A percentile compares a stretch with the other conserved stretches of the same genome.
Conservation (phyloP, 495 filamentous ascomycete genomes). For the Niebla homalea region DNA sequence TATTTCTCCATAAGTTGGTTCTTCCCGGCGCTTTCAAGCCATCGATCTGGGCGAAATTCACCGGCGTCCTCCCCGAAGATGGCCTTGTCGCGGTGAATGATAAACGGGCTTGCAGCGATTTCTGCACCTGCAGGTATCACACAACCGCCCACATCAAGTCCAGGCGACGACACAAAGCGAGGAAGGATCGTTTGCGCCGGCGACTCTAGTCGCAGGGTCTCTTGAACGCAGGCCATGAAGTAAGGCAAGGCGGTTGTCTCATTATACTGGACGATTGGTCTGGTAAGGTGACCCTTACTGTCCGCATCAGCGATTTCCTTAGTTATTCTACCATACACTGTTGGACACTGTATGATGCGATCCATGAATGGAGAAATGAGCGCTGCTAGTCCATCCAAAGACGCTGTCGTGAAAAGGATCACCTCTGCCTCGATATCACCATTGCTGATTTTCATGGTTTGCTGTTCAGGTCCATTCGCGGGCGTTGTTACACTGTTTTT, state of each 20-base stretch:
- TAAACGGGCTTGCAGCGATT: conserved; percentile 5
- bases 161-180: neutral
- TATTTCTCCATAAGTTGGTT: neutral
- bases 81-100: conserved; percentile 1
- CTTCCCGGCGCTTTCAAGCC: conserved; percentile 27
- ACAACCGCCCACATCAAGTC: neutral
- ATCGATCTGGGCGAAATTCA: conserved; percentile 48
- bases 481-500: no score
- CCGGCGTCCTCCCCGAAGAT: conserved; percentile 41
- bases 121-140: neutral
- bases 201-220: conserved; percentile 9
- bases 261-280: conserved; percentile 8
- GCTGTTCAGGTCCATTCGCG: no score
- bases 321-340: neutral
- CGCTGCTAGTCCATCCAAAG: conserved; percentile 8
- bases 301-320: neutral
- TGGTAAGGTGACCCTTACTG: neutral
- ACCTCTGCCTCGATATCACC: neutral
- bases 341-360: conserved; percentile 2
- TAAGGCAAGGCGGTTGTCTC: conserved; percentile 11
- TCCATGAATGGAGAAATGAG: conserved; percentile 12
- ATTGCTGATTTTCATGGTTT: no score
- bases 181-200: conserved; percentile 11
- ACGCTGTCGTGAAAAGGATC: neutral
- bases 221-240: conserved; percentile 13